Conservation (phyloP, 495 filamentous ascomycete genomes). For the Talaromyces thailandensis region DNA sequence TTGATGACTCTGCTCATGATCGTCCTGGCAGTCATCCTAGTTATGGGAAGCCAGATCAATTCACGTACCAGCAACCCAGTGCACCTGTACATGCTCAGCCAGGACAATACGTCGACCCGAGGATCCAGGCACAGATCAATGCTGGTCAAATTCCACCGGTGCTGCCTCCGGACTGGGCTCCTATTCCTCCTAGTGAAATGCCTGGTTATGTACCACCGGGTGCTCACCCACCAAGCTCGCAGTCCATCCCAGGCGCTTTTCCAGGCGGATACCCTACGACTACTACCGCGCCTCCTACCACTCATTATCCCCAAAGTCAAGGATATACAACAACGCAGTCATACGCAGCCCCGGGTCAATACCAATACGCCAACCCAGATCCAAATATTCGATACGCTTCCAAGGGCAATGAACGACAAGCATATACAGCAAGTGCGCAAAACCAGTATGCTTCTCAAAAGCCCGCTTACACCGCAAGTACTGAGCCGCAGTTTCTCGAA, state of each 20-base stretch:
- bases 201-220: conserved; percentile 32
- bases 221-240: conserved; percentile 18
- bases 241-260: conserved; percentile 33
- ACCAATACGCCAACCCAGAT: conserved; percentile 36
- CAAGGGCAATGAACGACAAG: conserved; percentile 22
- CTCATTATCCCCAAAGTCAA: background rate
- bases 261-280: conserved; percentile 19
- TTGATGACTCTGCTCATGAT: conserved; percentile 4
- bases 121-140: background rate
- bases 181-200: conserved; percentile 31
- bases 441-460: conserved; percentile 13
- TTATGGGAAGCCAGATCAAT: conserved; percentile 42
- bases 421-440: conserved; percentile 12
- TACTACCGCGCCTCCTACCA: conserved; percentile 9
- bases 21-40: conserved; percentile 25
- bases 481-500: conserved; percentile 32
- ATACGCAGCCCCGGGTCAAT: conserved; percentile 27
- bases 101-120: conserved; percentile 12
- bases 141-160: conserved; percentile 5
- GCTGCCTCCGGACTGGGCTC: conserved; percentile 22
- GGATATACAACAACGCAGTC: conserved; percentile 11
- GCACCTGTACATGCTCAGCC: conserved; percentile 20
- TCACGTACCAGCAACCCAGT: conserved; percentile 38
- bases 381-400: conserved; percentile 35
- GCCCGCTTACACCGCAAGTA: conserved; percentile 18